A percentile compares a stretch with the other conserved stretches of the same genome.
These are phyloP conservation scores for Stephanodiscus minutulus DNA, from an alignment of 108 stramenopile genomes.

Conservation along the genomic window DNA sequence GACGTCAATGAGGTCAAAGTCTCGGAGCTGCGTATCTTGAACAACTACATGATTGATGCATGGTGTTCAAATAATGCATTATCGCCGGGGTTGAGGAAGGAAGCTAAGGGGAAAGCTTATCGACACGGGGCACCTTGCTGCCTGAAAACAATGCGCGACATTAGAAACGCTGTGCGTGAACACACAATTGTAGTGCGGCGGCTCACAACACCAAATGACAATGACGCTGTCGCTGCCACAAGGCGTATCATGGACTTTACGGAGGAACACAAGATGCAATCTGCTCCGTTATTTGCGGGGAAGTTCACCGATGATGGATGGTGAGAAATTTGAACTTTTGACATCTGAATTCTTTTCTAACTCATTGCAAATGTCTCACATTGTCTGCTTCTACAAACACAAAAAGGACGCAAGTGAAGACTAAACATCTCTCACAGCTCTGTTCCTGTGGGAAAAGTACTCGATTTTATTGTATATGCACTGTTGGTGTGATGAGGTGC, in stretches of 20 bases:
- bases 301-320: constrained; percentile 34
- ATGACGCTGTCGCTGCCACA: constrained; percentile 12
- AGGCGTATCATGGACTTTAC: constrained; percentile 20
- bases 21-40: constrained; percentile 32
- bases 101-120: constrained; percentile 23
- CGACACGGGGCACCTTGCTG: constrained; percentile 19
- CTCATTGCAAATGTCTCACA: neutral
- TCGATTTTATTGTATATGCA: constrained; percentile 37
- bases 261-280: constrained; percentile 36
- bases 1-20: constrained; percentile 19
- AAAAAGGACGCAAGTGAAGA: constrained; percentile 32
- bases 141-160: constrained; percentile 20
- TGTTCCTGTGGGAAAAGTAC: constrained; percentile 29
- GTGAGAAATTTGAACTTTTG: neutral
- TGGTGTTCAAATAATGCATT: constrained; percentile 41
- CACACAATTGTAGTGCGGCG: constrained; percentile 14
- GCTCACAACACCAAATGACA: neutral
- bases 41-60: constrained; percentile 32
- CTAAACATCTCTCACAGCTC: constrained; percentile 34
- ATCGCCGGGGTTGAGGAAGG: constrained; percentile 17
- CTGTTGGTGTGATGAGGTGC: constrained; percentile 36
- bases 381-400: neutral
- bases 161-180: constrained; percentile 24
- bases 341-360: too few species aligned
- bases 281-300: constrained; percentile 24